phyloP scores from a whole-genome alignment of 805 yeast genomes.

The Wilhelminamyces savonicus region DNA sequence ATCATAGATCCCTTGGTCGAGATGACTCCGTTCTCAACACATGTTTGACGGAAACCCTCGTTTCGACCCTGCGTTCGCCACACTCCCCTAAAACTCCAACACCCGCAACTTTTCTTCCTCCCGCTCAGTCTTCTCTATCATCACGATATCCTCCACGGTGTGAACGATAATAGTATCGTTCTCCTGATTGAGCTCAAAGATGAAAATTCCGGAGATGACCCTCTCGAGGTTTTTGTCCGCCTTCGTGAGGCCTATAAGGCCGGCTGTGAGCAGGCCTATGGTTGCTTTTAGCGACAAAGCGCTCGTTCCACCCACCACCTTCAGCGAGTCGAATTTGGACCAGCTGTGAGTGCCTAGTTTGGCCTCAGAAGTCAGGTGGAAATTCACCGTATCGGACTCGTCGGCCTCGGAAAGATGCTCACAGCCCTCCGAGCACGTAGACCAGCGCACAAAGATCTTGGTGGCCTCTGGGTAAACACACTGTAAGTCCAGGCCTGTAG shows the following conservation, averaged over 20 bases:
- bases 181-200: constrained; percentile 56
- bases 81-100: no score
- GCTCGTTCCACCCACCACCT: constrained; percentile 6
- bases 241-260: constrained; percentile 26
- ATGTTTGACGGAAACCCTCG: no score
- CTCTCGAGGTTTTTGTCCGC: constrained; percentile 29
- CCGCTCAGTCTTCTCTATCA: constrained; percentile 36
- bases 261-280: constrained; percentile 23
- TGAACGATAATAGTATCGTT: constrained; percentile 54
- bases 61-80: no score
- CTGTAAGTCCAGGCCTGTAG: constrained; percentile 17
- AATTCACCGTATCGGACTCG: constrained; percentile 3
- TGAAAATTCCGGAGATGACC: constrained; percentile 49
- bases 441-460: constrained; percentile 51
- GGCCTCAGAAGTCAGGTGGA: constrained; percentile 32
- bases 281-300: constrained; percentile 7
- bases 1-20: no score
- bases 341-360: constrained; percentile 35
- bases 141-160: constrained; percentile 60
- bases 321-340: constrained; percentile 27
- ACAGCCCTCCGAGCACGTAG: constrained; percentile 50
- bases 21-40: no score
- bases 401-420: constrained; percentile 30
- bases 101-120: constrained; percentile 3
- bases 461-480: constrained; percentile 37